A percentile compares a stretch with the other conserved stretches of the same genome.
These are phyloP conservation scores for Salix udensis DNA, from an alignment of 345 rosid genomes.

Conservation along the genomic window DNA sequence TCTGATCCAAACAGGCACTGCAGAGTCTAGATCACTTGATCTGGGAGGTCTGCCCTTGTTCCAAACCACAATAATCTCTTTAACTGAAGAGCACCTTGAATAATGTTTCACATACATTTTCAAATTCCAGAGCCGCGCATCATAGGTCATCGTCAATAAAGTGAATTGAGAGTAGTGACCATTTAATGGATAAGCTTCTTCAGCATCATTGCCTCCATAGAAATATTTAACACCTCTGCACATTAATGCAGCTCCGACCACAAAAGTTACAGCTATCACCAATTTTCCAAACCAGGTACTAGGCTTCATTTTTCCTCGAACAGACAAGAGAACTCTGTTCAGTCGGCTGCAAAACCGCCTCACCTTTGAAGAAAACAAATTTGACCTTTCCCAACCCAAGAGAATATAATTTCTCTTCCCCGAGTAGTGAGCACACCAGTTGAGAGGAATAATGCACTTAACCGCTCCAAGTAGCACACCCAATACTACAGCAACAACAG, in stretches of 20 bases:
- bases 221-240: conserved; percentile 57
- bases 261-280: conserved; percentile 40
- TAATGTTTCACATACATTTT: conserved; percentile 88
- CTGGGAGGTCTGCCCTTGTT: conserved; percentile 83
- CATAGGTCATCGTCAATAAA: conserved; percentile 84
- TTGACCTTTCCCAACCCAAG: conserved; percentile 48
- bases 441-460: conserved; percentile 74
- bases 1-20: conserved; percentile 85
- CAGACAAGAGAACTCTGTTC: conserved; percentile 54
- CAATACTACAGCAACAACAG: conserved; percentile 40
- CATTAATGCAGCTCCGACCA: conserved; percentile 45
- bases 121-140: conserved; percentile 96
- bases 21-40: conserved; percentile 60
- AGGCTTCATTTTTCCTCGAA: conserved; percentile 59
- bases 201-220: conserved; percentile 81
- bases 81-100: conserved; percentile 86
- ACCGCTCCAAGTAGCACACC: conserved; percentile 73
- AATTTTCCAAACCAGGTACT: conserved; percentile 51
- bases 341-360: conserved; percentile 67
- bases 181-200: conserved; percentile 56
- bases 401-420: conserved; percentile 57
- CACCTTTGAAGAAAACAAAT: conserved; percentile 50
- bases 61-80: conserved; percentile 94
- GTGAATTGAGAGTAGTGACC: conserved; percentile 88
- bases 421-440: conserved; percentile 63